These are phyloP conservation scores for Aristolochia californica DNA, from an alignment of 164 flowering plant species.

Conservation along the genomic window DNA sequence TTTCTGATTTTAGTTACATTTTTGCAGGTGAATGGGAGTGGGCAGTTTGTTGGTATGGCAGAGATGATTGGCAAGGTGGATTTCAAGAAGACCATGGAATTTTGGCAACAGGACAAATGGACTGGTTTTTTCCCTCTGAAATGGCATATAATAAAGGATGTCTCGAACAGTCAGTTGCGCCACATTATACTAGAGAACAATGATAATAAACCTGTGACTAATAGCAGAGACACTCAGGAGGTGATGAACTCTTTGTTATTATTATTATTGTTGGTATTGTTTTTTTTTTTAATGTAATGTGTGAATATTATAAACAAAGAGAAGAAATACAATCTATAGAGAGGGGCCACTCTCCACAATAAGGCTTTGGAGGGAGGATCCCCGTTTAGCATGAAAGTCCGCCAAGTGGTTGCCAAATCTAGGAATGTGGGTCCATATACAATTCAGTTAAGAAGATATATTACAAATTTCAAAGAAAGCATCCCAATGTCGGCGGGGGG, in stretches of 20 bases:
- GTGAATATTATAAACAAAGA: too few species aligned
- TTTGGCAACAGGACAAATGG: slow-evolving; percentile 82
- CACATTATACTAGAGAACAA: slow-evolving; percentile 67
- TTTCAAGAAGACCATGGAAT: slow-evolving; percentile 63
- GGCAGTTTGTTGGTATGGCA: slow-evolving; percentile 76
- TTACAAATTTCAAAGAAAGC: too few species aligned
- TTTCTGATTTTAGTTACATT: slow-evolving; percentile 8
- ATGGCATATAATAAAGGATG: slow-evolving; percentile 74
- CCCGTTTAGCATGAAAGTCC: too few species aligned
- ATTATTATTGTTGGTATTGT: background rate
- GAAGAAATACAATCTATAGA: too few species aligned
- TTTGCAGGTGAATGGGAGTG: slow-evolving; percentile 63
- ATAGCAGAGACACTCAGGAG: slow-evolving; percentile 78
- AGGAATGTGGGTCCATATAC: too few species aligned
- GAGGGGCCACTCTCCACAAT: too few species aligned
- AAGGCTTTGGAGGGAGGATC: too few species aligned
- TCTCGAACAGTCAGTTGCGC: slow-evolving; percentile 40
- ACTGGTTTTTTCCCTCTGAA: slow-evolving; percentile 69
- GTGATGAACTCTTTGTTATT: slow-evolving; percentile 16
- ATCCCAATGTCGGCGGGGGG: too few species aligned
- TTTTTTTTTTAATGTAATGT: too few species aligned
- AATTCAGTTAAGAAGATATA: too few species aligned
- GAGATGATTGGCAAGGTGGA: slow-evolving; percentile 81
- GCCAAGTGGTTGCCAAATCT: too few species aligned
- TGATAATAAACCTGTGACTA: slow-evolving; percentile 61